A percentile compares a stretch with the other conserved stretches of the same genome.
These are phyloP conservation scores for Myriosclerotinia duriaeana DNA, from an alignment of 2,329 filamentous ascomycete species.

Conservation along the genomic window DNA sequence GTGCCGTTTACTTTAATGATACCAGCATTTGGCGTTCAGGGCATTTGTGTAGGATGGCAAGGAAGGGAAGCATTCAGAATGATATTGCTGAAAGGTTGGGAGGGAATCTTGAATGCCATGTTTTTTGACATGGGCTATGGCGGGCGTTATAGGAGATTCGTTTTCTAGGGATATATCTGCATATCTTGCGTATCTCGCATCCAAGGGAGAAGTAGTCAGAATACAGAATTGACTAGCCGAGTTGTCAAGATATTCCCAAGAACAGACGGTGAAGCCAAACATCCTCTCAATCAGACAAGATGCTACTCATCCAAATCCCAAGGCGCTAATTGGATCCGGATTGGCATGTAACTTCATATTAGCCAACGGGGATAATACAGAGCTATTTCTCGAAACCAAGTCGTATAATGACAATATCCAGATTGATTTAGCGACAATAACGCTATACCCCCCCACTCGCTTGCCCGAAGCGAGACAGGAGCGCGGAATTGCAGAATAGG, in stretches of 20 bases:
- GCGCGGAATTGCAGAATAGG: too few species aligned
- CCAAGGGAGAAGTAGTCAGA: neutral
- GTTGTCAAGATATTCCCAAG: neutral
- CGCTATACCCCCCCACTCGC: neutral
- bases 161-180: neutral
- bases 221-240: neutral
- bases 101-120: neutral
- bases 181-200: neutral
- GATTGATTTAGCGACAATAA: neutral
- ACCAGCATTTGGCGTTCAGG: conserved; percentile 28
- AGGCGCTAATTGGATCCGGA: neutral
- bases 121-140: neutral
- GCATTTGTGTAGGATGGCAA: neutral
- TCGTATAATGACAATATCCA: neutral
- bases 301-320: neutral
- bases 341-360: neutral
- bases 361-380: neutral
- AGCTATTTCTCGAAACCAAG: neutral
- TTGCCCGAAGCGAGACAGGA: too few species aligned
- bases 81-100: neutral
- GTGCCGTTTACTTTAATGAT: conserved; percentile 28
- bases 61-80: neutral
- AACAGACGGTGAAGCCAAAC: neutral
- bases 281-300: neutral
- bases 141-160: neutral